These are phyloP conservation scores for Acacia acuminata DNA, from an alignment of 306 rosid genomes.

Conservation along the genomic window DNA sequence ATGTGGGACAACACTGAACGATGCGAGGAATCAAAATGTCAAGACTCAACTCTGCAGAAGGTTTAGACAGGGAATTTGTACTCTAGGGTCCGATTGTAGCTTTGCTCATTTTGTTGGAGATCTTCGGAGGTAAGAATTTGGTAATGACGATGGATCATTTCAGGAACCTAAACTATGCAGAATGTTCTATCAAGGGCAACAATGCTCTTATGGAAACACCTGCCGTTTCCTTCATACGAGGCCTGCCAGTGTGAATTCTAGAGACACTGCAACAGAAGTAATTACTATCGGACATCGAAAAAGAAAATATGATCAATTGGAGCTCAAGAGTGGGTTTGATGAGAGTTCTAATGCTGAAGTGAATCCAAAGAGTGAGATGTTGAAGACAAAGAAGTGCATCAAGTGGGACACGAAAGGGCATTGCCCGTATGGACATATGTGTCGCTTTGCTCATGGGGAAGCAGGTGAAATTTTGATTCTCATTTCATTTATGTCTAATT, in stretches of 20 bases:
- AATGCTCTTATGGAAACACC: constrained; percentile 36
- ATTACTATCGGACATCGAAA: not conserved
- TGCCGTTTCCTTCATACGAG: constrained; percentile 51
- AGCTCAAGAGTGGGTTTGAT: constrained; percentile 8
- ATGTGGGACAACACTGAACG: not conserved
- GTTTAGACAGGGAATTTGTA: constrained; percentile 35
- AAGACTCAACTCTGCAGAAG: constrained; percentile 43
- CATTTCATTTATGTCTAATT: not conserved
- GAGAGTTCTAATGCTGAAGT: constrained; percentile 24
- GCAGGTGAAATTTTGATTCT: constrained; percentile 18
- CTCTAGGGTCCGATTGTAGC: constrained; percentile 25
- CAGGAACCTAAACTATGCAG: constrained; percentile 33
- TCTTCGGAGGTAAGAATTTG: constrained; percentile 7
- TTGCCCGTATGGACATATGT: constrained; percentile 18
- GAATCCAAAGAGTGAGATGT: not conserved
- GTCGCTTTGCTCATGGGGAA: constrained; percentile 37
- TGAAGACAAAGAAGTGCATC: not conserved
- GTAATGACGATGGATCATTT: not conserved
- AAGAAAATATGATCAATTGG: constrained; percentile 16
- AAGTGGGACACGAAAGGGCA: constrained; percentile 23
- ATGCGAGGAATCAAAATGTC: not conserved
- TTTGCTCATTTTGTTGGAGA: constrained; percentile 39
- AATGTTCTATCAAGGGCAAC: constrained; percentile 25
- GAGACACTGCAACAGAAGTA: constrained; percentile 7
- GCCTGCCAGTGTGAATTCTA: not conserved